Conservation (phyloP, 202 grass and related monocot genomes). For the Eragrostis tef region DNA sequence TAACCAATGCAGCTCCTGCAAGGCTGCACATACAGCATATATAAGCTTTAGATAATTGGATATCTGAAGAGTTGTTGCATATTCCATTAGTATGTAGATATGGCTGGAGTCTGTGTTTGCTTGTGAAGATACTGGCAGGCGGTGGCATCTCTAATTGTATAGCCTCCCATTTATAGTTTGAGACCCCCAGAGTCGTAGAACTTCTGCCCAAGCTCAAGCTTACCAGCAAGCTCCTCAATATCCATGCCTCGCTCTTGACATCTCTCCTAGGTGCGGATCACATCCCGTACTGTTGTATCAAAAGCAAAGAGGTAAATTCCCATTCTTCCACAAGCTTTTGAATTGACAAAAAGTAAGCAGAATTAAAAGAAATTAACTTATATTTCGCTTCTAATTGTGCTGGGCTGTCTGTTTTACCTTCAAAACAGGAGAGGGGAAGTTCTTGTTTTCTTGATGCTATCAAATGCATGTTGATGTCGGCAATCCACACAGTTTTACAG, state of each 20-base stretch:
- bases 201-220: constrained; percentile 61
- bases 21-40: constrained; percentile 47
- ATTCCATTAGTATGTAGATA: constrained; percentile 22
- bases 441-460: constrained; percentile 72
- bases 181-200: constrained; percentile 66
- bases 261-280: constrained; percentile 58
- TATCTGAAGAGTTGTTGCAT: constrained; percentile 25
- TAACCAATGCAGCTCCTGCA: constrained; percentile 58
- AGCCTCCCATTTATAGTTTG: constrained; percentile 73
- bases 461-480: constrained; percentile 73
- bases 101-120: constrained; percentile 39
- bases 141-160: constrained; percentile 68
- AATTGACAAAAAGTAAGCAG: constrained; percentile 33
- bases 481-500: constrained; percentile 53
- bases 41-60: constrained; percentile 35
- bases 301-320: constrained; percentile 70
- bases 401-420: constrained; percentile 46
- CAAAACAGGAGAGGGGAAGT: constrained; percentile 57
- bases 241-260: constrained; percentile 67
- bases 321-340: constrained; percentile 65
- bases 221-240: constrained; percentile 61
- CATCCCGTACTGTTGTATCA: constrained; percentile 67
- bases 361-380: constrained; percentile 24
- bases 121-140: constrained; percentile 63
- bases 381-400: background rate